A percentile compares a stretch with the other conserved stretches of the same genome.
phyloP scores from a whole-genome alignment of 78 protist genomes.

The Pigoraptor vietnamica region DNA sequence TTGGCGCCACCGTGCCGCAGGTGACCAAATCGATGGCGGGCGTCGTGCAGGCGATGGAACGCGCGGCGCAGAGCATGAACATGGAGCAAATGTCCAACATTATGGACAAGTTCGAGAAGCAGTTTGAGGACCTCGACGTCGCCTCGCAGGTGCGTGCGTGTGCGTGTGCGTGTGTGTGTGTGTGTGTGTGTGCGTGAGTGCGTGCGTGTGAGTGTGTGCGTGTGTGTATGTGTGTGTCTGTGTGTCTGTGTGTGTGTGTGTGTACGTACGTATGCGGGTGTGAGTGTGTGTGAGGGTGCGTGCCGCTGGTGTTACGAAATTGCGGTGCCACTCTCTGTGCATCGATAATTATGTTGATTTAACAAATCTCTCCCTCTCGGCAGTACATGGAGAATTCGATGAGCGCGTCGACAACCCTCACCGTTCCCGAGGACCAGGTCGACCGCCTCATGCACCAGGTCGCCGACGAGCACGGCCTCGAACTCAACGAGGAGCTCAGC shows the following conservation, averaged over 20 bases:
- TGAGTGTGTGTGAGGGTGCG: no score
- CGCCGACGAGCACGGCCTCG: slow-evolving; percentile 87
- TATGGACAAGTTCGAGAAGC: slow-evolving; percentile 94
- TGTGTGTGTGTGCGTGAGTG: no score
- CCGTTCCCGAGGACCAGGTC: slow-evolving; percentile 88
- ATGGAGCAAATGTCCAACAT: slow-evolving; percentile 57
- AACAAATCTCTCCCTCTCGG: no score
- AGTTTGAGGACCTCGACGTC: slow-evolving; percentile 90
- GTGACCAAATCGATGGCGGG: slow-evolving; percentile 67
- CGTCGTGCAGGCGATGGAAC: slow-evolving; percentile 79
- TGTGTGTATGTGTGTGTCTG: no score
- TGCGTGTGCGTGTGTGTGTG: no score
- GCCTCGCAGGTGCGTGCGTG: slow-evolving; percentile 61
- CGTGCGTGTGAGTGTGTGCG: no score
- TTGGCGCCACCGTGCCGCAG: no score
- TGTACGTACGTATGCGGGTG: no score
- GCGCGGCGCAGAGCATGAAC: slow-evolving; percentile 78
- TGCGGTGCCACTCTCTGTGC: no score
- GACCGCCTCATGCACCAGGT: slow-evolving; percentile 75
- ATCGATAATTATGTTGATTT: no score
- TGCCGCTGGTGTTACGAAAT: no score
- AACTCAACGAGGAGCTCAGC: slow-evolving; percentile 8
- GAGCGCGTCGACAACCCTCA: slow-evolving; percentile 61
- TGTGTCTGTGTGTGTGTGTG: no score
- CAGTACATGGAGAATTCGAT: slow-evolving; percentile 77